Evolutionary conservation across 2,329 filamentous ascomycete species (phyloP), one percentile per base, ranked within the genome.

Genomic region (Pseudogymnoascus sp.): DNA sequence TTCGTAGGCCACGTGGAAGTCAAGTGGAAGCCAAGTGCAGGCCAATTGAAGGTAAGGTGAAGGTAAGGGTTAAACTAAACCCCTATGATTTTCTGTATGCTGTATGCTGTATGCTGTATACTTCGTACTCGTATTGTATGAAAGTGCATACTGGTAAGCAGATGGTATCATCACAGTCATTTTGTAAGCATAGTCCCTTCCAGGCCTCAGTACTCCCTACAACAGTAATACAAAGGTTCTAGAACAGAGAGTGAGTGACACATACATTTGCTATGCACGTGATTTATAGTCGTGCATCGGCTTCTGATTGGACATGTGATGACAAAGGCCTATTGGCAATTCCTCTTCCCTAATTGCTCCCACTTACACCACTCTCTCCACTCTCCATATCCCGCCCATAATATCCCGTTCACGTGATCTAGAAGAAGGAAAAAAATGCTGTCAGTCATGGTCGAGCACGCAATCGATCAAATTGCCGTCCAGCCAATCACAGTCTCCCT

Each of bases 361-460:
- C 22, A 19, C 19, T 19, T 19, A 19, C 19, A 19, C 19, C 19
- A 19, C 19, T 19, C 19, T 19, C n/a, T n/a, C 40, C 4, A 43
- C 19, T n/a, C 28, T 2, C 38, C 38, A 4, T 19, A 38, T 43
- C 40, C 40, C 41, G 6, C 6, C 6, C 22, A 53, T 33, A n/a
- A 53, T 33, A n/a, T 56, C 26, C 26, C 2, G 2, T 10, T 4
- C 50, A 56, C 50, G 50, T 56, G 50, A 56, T 16, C 11, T 0
- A 8, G 12, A 4, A 56, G 12, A 24, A 50, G 22, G 28, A 16
- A 33, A 22, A 56, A 56, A 56, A 33, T 33, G 50, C 28, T 31
- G 50, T 56, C 50, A 56, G 50, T 22, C 50, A 56, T 56, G 28
- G 26, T 46, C 38, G 37, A 61, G 38, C 60, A 61, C 60, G 60